Evolutionary conservation across 331 rosid genomes (phyloP).

Genomic region (Pyracantha coccinea): DNA sequence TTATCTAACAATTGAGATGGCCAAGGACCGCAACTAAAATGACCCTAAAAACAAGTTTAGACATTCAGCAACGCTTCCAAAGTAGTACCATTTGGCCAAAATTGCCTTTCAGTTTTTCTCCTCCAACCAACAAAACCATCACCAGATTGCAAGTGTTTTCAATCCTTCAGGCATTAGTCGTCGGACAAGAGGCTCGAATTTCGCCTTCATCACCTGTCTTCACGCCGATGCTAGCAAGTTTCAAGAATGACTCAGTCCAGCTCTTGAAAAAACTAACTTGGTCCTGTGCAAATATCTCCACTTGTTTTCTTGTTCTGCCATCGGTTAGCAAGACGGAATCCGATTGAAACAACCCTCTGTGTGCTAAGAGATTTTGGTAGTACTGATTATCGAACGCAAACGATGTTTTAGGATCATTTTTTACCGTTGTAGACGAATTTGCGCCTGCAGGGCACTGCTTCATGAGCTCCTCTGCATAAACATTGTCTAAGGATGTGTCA

Average conservation of each 20-base stretch:
- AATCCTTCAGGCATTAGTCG: slow-evolving; percentile 23
- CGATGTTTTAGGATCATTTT: slow-evolving; percentile 67
- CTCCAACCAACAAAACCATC: background rate
- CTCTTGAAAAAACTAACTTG: slow-evolving; percentile 46
- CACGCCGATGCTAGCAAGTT: slow-evolving; percentile 53
- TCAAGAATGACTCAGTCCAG: slow-evolving; percentile 63
- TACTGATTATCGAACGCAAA: slow-evolving; percentile 65
- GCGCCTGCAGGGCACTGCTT: slow-evolving; percentile 41
- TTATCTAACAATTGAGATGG: too few relatives aligned
- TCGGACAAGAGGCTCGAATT: slow-evolving; percentile 52
- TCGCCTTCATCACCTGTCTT: slow-evolving; percentile 65
- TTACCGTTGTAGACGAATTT: slow-evolving; percentile 35
- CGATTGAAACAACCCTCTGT: slow-evolving; percentile 64
- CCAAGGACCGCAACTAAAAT: too few relatives aligned
- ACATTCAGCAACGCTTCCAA: too few relatives aligned
- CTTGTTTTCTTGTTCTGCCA: slow-evolving; percentile 36
- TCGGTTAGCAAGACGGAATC: slow-evolving; percentile 57
- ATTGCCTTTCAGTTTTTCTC: background rate
- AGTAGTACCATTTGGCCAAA: background rate
- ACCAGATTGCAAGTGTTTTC: background rate
- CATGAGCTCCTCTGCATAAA: slow-evolving; percentile 56
- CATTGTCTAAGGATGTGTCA: slow-evolving; percentile 51
- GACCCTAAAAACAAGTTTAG: too few relatives aligned
- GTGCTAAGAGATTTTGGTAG: slow-evolving; percentile 47
- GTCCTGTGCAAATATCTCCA: slow-evolving; percentile 51